phyloP scores from a whole-genome alignment of 805 yeast genomes.

The Teunomyces tritomae region DNA sequence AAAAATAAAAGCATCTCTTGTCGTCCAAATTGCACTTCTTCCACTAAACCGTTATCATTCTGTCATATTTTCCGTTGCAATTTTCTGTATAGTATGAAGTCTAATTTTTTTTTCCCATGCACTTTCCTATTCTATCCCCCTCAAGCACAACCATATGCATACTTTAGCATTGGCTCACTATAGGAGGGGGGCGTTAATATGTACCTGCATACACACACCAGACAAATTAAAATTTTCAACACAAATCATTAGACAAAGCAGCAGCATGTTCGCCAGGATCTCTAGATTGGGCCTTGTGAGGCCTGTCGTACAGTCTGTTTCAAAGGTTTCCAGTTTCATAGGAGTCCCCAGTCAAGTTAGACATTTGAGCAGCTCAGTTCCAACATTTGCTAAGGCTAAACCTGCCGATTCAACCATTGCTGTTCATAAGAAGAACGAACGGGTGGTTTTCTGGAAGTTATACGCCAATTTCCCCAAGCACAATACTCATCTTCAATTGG shows the following conservation, averaged over 20 bases:
- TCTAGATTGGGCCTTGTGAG: conserved; percentile 6
- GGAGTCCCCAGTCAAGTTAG: background rate
- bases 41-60: too few species aligned
- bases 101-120: background rate
- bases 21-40: too few species aligned
- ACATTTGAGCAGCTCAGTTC: background rate
- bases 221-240: conserved; percentile 1
- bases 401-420: conserved; percentile 1
- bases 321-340: background rate
- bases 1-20: too few species aligned
- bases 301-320: background rate
- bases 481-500: conserved; percentile 76
- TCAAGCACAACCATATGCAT: background rate
- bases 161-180: background rate
- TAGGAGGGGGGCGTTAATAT: background rate
- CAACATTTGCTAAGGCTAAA: background rate
- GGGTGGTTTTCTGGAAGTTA: conserved; percentile 63
- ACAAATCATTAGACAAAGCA: background rate
- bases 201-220: conserved; percentile 1
- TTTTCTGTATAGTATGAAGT: background rate
- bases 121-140: background rate
- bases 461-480: conserved; percentile 78
- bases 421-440: conserved; percentile 12
- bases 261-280: conserved; percentile 10
- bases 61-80: too few species aligned